phyloP scores from a whole-genome alignment of 192 early-diverging fungal species.

The Coemansia sp. region DNA sequence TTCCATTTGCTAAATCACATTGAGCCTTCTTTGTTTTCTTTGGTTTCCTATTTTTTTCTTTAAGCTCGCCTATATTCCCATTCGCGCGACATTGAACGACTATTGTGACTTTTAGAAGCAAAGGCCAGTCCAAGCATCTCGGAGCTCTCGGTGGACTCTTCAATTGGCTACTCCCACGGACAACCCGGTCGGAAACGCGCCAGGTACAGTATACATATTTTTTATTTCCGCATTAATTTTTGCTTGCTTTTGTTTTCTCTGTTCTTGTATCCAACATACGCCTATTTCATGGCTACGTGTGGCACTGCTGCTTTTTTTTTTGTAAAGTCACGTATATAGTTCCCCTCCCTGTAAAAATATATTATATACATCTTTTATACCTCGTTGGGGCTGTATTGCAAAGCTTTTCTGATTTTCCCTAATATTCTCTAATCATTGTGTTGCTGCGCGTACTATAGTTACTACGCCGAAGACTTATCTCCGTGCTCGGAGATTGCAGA shows the following conservation, averaged over 20 bases:
- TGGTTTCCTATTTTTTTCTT: conserved; percentile 1
- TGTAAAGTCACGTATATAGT: neutral
- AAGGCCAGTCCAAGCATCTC: conserved; percentile 46
- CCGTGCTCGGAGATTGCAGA: conserved; percentile 7
- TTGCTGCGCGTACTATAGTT: neutral
- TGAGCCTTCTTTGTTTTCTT: neutral
- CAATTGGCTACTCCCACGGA: conserved; percentile 41
- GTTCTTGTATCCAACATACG: neutral
- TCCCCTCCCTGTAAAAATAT: neutral
- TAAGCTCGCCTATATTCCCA: neutral
- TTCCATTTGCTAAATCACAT: conserved; percentile 4
- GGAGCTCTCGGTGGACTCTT: conserved; percentile 53
- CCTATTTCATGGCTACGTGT: too few relatives aligned
- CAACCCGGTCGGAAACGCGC: conserved; percentile 24
- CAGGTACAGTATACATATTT: conserved; percentile 33
- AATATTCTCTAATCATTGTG: neutral
- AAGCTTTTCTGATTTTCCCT: neutral
- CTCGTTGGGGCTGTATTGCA: too few relatives aligned
- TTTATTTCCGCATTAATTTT: neutral
- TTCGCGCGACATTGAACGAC: neutral
- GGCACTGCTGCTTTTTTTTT: neutral
- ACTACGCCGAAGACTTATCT: conserved; percentile 7
- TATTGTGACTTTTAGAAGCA: conserved; percentile 14
- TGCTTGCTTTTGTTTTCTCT: neutral
- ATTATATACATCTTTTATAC: too few relatives aligned